Evolutionary conservation across 2,329 filamentous ascomycete species (phyloP), one percentile per base, ranked within the genome.

Genomic region (Berkeleyomyces rouxiae): DNA sequence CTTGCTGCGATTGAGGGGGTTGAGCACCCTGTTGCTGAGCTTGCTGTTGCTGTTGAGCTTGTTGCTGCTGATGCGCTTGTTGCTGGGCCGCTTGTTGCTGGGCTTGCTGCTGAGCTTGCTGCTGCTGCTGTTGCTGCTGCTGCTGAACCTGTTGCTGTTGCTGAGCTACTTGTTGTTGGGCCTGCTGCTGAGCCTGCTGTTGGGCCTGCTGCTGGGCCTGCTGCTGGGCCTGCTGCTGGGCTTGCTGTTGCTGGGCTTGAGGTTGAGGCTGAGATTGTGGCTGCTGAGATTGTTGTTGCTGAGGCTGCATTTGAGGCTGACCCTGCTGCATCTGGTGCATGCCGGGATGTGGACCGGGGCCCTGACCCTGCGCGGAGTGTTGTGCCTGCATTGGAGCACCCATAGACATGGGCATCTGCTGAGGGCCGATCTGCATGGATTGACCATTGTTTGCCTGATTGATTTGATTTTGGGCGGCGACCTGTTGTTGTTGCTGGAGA

Each of bases 391-490:
- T 67, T 7, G 60, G 40, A 37, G 66, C 62, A n/a, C 64, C 63
- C 63, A 67, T 66, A 9, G 60, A 43, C 42, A 65, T 65, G 2
- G 64, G 65, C 53, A 66, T 64, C 55, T 66, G 63, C 65, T 78
- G 78, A 3, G 76, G 72, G 43, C 73, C 77, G 72, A 81, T 78
- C 61, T 73, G 76, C 68, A 75, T 74, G 36, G 71, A 74, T 65
- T 82, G 79, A 23, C 75, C 76, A 33, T 73, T 73, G 33, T 74
- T 74, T 4, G 69, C 74, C 64, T 71, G 74, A 64, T 74, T 74
- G 70, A 72, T 74, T 68, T 71, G 75, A 64, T 72, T 72, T 62
- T 71, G 68, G 7, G 64, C 65, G 10, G 65, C 66, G 4, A 65
- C 67, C 33, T 68, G 66, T 23, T 70, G 69, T 70, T 76, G 74